Conservation (phyloP, 2,329 filamentous ascomycete genomes). For the Cytospora chrysosperma region DNA sequence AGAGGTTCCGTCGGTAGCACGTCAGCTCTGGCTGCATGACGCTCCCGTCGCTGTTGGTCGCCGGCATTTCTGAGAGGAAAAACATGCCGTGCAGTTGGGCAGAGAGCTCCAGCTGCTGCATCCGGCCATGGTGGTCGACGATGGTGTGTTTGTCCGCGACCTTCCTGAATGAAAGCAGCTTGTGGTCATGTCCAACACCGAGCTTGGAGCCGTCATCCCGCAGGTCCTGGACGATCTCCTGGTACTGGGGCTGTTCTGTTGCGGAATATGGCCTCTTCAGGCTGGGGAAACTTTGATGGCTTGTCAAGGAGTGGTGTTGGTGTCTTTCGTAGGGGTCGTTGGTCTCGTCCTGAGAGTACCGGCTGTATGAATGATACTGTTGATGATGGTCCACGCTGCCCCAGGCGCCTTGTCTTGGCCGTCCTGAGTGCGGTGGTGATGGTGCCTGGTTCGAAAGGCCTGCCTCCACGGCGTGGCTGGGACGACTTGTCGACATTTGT, state of each 20-base stretch:
- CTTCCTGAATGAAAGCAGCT: slow-evolving; percentile 58
- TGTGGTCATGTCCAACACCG: slow-evolving; percentile 60
- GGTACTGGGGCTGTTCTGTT: slow-evolving; percentile 54
- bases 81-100: slow-evolving; percentile 88
- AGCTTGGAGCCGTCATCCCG: slow-evolving; percentile 58
- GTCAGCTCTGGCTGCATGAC: slow-evolving; percentile 78
- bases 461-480: slow-evolving; percentile 51
- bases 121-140: slow-evolving; percentile 57
- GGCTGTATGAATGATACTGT: slow-evolving; percentile 49
- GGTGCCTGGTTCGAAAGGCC: slow-evolving; percentile 46
- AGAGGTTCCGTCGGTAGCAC: slow-evolving; percentile 92
- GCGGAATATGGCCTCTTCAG: slow-evolving; percentile 60
- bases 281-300: slow-evolving; percentile 54
- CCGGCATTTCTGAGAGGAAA: slow-evolving; percentile 78
- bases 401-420: slow-evolving; percentile 44
- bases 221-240: slow-evolving; percentile 61
- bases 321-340: slow-evolving; percentile 54
- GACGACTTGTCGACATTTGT: slow-evolving; percentile 50
- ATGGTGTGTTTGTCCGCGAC: slow-evolving; percentile 60
- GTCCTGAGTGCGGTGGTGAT: slow-evolving; percentile 47
- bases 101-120: slow-evolving; percentile 61
- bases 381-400: slow-evolving; percentile 45
- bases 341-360: slow-evolving; percentile 54
- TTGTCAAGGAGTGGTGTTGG: slow-evolving; percentile 45
- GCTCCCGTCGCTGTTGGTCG: slow-evolving; percentile 57